Percentiles rank a stretch among this genome's conserved stretches.
Conservation (phyloP, 2,329 filamentous ascomycete species). For the Cordyceps javanica region DNA sequence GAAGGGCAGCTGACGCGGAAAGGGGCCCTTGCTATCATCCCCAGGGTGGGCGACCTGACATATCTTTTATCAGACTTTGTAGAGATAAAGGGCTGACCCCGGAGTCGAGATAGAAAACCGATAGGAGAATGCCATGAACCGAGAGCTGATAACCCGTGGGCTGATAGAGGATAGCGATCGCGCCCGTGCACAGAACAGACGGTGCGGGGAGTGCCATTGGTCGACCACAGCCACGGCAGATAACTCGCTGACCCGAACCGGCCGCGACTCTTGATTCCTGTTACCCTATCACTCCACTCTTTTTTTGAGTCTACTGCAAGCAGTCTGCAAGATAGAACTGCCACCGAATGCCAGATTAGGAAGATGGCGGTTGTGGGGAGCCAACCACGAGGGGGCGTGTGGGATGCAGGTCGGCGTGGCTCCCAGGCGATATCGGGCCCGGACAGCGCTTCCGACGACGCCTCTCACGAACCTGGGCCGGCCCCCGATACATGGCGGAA, state of each 20-base stretch:
- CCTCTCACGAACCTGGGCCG: not conserved
- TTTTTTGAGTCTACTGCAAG: not conserved
- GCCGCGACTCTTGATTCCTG: not conserved
- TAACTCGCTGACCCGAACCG: constrained; percentile 32
- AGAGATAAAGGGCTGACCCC: not conserved
- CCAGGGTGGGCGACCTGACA: not conserved
- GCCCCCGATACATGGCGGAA: not conserved
- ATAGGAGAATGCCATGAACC: not conserved
- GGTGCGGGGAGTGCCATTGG: constrained; percentile 15
- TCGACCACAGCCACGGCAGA: constrained; percentile 52
- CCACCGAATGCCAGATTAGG: constrained; percentile 5
- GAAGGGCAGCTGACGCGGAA: not conserved
- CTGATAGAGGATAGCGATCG: not conserved
- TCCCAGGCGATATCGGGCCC: constrained; percentile 11
- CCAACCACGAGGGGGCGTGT: constrained; percentile 3
- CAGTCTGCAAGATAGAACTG: constrained; percentile 5
- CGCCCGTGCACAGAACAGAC: not conserved
- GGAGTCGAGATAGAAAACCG: not conserved
- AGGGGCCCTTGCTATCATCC: not conserved
- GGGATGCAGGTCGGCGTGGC: not conserved
- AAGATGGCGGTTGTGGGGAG: not conserved
- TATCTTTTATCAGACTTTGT: not conserved
- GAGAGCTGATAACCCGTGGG: not conserved
- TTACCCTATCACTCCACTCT: constrained; percentile 8
- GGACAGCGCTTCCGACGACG: constrained; percentile 7